phyloP scores from a whole-genome alignment of 1,139 yeast species.

The Taiozyma sp. region DNA sequence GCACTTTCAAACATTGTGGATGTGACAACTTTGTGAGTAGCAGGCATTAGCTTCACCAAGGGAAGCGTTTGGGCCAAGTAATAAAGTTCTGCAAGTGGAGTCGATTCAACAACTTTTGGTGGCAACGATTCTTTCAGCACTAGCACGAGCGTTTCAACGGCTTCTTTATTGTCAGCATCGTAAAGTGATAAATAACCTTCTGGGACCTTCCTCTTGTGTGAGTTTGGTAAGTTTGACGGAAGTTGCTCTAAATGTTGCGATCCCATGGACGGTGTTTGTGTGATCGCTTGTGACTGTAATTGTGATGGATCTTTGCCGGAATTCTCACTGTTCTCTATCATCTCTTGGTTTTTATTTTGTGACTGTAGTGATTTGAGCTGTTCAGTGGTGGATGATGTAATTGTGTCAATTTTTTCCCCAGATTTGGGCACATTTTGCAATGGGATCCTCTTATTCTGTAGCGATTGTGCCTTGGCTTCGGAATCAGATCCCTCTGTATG shows the following conservation, averaged over 20 bases:
- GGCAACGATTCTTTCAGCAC: conserved; percentile 44
- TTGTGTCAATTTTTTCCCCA: background rate
- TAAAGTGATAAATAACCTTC: conserved; percentile 20
- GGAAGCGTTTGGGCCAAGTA: conserved; percentile 89
- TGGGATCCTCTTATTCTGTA: background rate
- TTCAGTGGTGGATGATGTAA: background rate
- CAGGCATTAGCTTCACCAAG: conserved; percentile 70
- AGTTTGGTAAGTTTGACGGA: conserved; percentile 8
- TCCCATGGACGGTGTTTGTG: background rate
- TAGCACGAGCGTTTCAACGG: conserved; percentile 36
- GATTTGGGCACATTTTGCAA: background rate
- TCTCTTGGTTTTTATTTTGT: background rate
- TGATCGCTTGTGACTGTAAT: background rate
- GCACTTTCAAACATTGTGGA: conserved; percentile 58
- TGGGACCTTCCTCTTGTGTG: conserved; percentile 22
- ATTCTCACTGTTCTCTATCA: background rate
- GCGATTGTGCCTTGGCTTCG: background rate
- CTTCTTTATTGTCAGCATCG: conserved; percentile 29
- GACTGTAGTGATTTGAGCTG: background rate
- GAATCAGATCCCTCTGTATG: background rate
- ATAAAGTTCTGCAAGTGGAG: conserved; percentile 81
- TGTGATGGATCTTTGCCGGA: background rate
- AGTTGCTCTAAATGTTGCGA: background rate
- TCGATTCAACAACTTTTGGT: conserved; percentile 44
- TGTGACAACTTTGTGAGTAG: conserved; percentile 80